Evolutionary conservation across 345 rosid genomes (phyloP), one percentile per base, ranked within the genome.

Genomic region (Citrus maxima): DNA sequence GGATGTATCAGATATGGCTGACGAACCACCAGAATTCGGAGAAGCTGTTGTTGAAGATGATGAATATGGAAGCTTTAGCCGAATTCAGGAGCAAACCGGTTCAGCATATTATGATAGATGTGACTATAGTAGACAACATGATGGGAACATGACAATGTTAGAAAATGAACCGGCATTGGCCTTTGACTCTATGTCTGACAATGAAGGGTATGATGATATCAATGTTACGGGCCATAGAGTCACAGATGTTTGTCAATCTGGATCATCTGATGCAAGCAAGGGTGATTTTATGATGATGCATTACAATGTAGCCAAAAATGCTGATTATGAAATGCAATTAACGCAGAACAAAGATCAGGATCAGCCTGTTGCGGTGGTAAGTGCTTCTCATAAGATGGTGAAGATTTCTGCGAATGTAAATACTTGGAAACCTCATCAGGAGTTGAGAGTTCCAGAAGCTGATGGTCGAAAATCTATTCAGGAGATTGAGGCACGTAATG

Each of bases 341-440:
- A 37, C 77, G 27, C 67, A 81, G 78, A 80, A 60, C 74, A 82
- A 76, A 68, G 80, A 84, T 77, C 79, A 77, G 75, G 81, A 75
- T 80, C 85, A 77, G 76, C 79, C 82, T 76, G 70, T 76, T 78
- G 70, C 76, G 12, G 87, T 87, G 59, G 81, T 78, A 77, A 86
- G 78, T 77, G 74, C 77, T 75, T 82, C 89, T 70, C 87, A 70
- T 49, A 89, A 80, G 81, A 79, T 64, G 56, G 88, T 74, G 28
- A 89, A 73, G 82, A 72, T 84, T 76, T 82, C 93, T 37, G 87
- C 78, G 22, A 86, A 89, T 85, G 79, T 85, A 70, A 87, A 84
- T 81, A 77, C 88, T n/a, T 86, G 93, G 90, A 91, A 85, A 74
- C 85, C 79, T 51, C 76, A 71, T 82, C 87, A 86, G 76, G 94